These are phyloP conservation scores for Cenchrus fungigraminus DNA, from an alignment of 176 grass and related monocot species.

Conservation along the genomic window DNA sequence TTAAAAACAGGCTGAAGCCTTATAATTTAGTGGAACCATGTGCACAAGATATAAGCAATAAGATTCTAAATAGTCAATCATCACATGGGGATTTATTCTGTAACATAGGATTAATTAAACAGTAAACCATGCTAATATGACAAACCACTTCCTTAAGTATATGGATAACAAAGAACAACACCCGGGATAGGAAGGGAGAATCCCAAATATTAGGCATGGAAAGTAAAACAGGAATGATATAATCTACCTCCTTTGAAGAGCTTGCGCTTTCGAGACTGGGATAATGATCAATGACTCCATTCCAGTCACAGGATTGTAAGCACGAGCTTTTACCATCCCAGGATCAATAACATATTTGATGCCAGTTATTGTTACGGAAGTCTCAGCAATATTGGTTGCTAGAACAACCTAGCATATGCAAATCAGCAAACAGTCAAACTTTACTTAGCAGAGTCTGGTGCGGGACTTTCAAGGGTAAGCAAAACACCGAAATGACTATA, in stretches of 20 bases:
- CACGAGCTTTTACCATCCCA: conserved; percentile 94
- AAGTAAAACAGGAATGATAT: conserved; percentile 12
- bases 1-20: background rate
- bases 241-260: conserved; percentile 88
- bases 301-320: conserved; percentile 95
- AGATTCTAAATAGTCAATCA: background rate
- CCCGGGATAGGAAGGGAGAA: background rate
- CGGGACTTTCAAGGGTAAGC: background rate
- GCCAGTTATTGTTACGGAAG: conserved; percentile 94
- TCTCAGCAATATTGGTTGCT: conserved; percentile 99
- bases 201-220: background rate
- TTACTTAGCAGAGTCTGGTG: background rate
- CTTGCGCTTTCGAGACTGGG: conserved; percentile 88
- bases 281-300: conserved; percentile 93
- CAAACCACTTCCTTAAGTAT: background rate
- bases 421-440: conserved; percentile 25
- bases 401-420: conserved; percentile 70
- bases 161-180: background rate
- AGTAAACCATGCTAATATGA: background rate
- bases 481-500: background rate
- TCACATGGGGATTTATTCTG: background rate
- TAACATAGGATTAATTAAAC: background rate
- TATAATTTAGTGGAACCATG: background rate
- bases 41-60: conserved; percentile 2
- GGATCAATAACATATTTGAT: conserved; percentile 99